Conservation (phyloP, 352 stramenopile species). For the Aphanomyces stellatus region DNA sequence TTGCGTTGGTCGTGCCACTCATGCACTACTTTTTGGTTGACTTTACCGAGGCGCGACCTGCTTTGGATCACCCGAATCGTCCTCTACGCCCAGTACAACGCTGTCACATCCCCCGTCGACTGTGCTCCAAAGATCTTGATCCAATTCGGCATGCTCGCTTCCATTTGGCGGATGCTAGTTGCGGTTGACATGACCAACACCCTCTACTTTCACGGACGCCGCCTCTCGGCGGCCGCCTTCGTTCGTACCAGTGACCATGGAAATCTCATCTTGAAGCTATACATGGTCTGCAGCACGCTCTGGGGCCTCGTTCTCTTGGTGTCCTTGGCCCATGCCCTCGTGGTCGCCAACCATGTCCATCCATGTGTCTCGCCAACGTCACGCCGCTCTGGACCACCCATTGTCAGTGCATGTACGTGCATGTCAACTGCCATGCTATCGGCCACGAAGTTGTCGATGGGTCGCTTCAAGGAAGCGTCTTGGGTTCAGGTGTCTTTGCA, state of each 20-base stretch:
- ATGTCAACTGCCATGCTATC: not conserved
- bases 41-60: not conserved
- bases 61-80: not conserved
- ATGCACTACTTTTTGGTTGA: not conserved
- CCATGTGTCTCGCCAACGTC: not conserved
- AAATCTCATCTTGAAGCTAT: too few species aligned
- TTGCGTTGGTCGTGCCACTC: not conserved
- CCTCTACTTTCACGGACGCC: too few species aligned
- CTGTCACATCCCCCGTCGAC: not conserved
- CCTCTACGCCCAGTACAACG: not conserved
- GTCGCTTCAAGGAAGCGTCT: not conserved
- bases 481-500: not conserved
- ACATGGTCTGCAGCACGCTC: not conserved
- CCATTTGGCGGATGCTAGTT: too few species aligned
- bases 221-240: too few species aligned
- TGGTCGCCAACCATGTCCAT: not conserved
- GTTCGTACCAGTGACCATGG: too few species aligned
- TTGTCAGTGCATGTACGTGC: not conserved
- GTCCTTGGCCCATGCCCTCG: not conserved
- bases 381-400: not conserved
- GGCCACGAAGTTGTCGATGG: not conserved
- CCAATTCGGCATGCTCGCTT: too few species aligned
- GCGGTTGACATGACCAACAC: too few species aligned
- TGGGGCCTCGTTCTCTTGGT: not conserved
- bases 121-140: not conserved